A percentile compares a stretch with the other conserved stretches of the same genome.
phyloP scores from a whole-genome alignment of 176 grass and related monocot species.

The Cenchrus fungigraminus region DNA sequence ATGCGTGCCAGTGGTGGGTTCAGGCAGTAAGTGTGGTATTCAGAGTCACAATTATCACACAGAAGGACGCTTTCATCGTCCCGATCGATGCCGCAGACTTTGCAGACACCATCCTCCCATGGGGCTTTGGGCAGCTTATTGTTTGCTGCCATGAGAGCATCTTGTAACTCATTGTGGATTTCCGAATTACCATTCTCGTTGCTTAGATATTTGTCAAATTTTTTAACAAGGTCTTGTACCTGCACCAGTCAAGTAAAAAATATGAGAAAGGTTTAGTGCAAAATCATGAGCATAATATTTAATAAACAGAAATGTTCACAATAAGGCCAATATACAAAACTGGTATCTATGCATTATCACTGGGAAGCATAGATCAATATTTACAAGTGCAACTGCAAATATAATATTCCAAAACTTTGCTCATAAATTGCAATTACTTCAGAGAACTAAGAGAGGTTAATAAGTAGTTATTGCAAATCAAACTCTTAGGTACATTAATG shows the following conservation, averaged over 20 bases:
- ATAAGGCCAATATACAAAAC: conserved; percentile 18
- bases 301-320: conserved; percentile 20
- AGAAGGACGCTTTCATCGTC: conserved; percentile 93
- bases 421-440: conserved; percentile 13
- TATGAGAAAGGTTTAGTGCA: conserved; percentile 23
- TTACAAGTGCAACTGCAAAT: background rate
- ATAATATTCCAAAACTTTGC: background rate
- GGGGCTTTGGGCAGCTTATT: conserved; percentile 79
- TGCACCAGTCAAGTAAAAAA: conserved; percentile 46
- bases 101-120: conserved; percentile 98
- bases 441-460: conserved; percentile 24
- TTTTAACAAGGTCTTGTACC: conserved; percentile 77
- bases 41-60: conserved; percentile 91
- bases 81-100: conserved; percentile 94
- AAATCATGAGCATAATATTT: conserved; percentile 23
- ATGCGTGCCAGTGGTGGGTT: conserved; percentile 87
- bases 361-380: background rate
- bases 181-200: conserved; percentile 48
- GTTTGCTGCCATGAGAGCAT: conserved; percentile 60
- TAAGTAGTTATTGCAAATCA: conserved; percentile 15
- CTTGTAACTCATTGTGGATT: conserved; percentile 59
- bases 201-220: conserved; percentile 54
- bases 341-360: background rate
- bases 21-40: conserved; percentile 98
- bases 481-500: background rate